phyloP scores from a whole-genome alignment of 2,329 filamentous ascomycete species.

The Penicillium italicum region DNA sequence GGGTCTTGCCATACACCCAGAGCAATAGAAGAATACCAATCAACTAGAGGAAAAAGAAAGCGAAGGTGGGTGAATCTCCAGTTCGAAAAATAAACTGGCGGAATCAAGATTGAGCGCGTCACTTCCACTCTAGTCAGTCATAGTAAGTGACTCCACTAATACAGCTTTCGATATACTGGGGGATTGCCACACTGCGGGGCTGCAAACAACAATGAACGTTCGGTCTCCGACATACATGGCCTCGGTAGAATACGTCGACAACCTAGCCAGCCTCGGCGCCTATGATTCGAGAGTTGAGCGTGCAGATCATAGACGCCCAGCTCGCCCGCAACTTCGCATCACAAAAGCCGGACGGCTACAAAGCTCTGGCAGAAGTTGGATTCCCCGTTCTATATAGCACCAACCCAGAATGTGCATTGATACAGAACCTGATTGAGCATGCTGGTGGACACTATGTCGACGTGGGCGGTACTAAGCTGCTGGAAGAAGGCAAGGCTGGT shows the following conservation, averaged over 20 bases:
- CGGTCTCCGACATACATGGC: conserved; percentile 39
- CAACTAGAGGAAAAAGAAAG: neutral
- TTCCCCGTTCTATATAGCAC: conserved; percentile 39
- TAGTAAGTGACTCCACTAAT: conserved; percentile 49
- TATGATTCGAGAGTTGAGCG: conserved; percentile 28
- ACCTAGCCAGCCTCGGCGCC: conserved; percentile 19
- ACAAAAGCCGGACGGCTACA: conserved; percentile 37
- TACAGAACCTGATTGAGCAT: conserved; percentile 36
- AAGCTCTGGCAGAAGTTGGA: conserved; percentile 30
- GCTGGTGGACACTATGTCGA: conserved; percentile 45
- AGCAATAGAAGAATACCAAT: neutral
- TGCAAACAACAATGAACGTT: conserved; percentile 47
- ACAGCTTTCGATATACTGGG: conserved; percentile 48
- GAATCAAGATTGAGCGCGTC: neutral
- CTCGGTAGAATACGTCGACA: conserved; percentile 21
- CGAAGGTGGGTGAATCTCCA: neutral
- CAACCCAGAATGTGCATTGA: conserved; percentile 20
- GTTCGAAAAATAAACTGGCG: neutral
- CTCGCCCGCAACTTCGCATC: conserved; percentile 20
- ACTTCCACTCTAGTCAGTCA: conserved; percentile 32
- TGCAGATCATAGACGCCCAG: conserved; percentile 14
- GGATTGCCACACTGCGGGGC: conserved; percentile 43
- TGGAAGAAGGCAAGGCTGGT: neutral
- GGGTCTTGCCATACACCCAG: neutral
- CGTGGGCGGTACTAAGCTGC: conserved; percentile 32